Conservation (phyloP, 345 rosid genomes). For the Murraya paniculata region DNA sequence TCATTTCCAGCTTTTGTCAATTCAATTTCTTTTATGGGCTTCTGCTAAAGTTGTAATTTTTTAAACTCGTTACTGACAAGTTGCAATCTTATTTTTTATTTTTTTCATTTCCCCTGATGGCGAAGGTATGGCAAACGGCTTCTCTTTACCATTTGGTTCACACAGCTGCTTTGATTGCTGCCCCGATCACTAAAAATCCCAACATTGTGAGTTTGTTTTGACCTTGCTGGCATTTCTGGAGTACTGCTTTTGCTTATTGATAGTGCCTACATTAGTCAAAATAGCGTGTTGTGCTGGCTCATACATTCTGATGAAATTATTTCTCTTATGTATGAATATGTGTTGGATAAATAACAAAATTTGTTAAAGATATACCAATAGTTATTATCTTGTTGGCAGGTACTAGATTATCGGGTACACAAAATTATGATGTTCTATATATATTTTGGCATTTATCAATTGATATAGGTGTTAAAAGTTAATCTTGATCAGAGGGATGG, state of each 20-base stretch:
- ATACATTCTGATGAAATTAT: neutral
- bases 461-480: neutral
- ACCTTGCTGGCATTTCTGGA: neutral
- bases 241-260: too few species aligned
- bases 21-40: neutral
- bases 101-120: neutral
- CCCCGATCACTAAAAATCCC: conserved; percentile 70
- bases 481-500: neutral
- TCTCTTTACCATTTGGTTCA: conserved; percentile 91
- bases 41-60: neutral
- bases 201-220: conserved; percentile 46
- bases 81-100: neutral
- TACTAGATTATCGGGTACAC: neutral
- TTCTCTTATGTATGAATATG: neutral
- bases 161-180: conserved; percentile 81
- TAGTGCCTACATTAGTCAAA: too few species aligned
- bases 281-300: too few species aligned
- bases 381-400: neutral
- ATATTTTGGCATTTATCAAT: neutral
- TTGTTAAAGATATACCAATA: too few species aligned
- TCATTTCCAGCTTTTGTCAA: neutral
- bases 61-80: neutral
- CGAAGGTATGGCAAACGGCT: conserved; percentile 92
- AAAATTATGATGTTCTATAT: neutral
- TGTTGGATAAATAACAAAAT: neutral